Percentiles rank a stretch among this genome's conserved stretches.
Evolutionary conservation across 257 asterid genomes (phyloP).

Genomic region (Avicennia marina): DNA sequence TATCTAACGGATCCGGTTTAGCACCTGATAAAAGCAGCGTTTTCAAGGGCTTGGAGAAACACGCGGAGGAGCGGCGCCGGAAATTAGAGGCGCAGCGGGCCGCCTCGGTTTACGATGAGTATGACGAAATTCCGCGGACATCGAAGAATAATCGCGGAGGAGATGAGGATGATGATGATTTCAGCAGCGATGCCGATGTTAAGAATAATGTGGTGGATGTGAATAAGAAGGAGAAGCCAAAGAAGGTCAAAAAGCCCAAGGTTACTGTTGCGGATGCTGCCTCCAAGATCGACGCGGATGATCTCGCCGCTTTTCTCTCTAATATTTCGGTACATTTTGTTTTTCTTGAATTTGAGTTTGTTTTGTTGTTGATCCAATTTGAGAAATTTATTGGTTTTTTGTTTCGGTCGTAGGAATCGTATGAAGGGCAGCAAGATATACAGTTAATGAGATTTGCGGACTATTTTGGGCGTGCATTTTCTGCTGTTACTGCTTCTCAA

Average conservation of each 20-base stretch:
- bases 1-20: constrained; percentile 48
- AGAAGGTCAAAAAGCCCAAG: constrained; percentile 70
- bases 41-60: constrained; percentile 63
- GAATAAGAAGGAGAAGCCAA: constrained; percentile 60
- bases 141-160: constrained; percentile 31
- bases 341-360: not conserved
- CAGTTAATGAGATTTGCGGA: constrained; percentile 87
- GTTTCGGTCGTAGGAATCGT: constrained; percentile 46
- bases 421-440: constrained; percentile 68
- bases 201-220: constrained; percentile 38
- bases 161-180: constrained; percentile 34
- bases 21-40: constrained; percentile 29
- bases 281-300: constrained; percentile 56
- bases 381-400: not conserved
- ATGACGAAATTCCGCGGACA: constrained; percentile 33
- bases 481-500: constrained; percentile 58
- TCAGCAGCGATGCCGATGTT: constrained; percentile 36
- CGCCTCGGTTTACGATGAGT: constrained; percentile 36
- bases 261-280: constrained; percentile 79
- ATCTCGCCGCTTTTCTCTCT: constrained; percentile 62
- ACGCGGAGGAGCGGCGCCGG: constrained; percentile 68
- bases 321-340: constrained; percentile 39
- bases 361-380: constrained; percentile 5
- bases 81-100: constrained; percentile 66
- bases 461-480: constrained; percentile 83